Base-by-base conservation (phyloP, 768 basidiomycete species). In the Agaricus subrufescens region DNA sequence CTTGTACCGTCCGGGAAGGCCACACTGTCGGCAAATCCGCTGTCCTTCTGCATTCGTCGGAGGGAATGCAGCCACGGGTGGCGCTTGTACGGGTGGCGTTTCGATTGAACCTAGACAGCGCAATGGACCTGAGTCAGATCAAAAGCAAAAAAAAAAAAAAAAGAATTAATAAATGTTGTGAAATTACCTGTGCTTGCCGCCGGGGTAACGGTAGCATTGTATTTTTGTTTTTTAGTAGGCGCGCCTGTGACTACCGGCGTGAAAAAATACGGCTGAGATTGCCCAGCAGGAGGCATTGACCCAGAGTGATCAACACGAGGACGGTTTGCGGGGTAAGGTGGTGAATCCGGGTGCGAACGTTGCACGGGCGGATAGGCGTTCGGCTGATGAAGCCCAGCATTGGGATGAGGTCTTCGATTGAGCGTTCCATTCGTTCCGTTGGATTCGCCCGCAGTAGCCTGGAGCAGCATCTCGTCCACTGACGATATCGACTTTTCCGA, bases 1-100 rank as follows among this genome's bases (percentile, higher is more conserved):
- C 71, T 90, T 90, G 71, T 91, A 91, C 1, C 89, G 73, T 0
- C 89, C 89, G 0, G 82, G 74, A 43, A 85, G 70, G 0, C 87
- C 87, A 62, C 89, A 91, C 63, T 88, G 86, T 5, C 88, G 74
- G 66, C 89, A 91, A 47, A 87, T 89, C 25, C 89, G 74, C 64
- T 90, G 89, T 0, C 89, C 89, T 50, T 78, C 73, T 1, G 77
- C 73, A 63, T 88, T 88, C 0, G 74, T 75, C 1, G 80, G 60
- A 0, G 80, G 75, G 61, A 69, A 82, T 3, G 70, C 61, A 19
- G 69, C 60, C 8, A 60, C 55, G 4, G 67, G 63, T 15, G 65
- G 64, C n/a, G 56, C 63, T n/a, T 60, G 55, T 10, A 50, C 45
- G 46, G 63, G 58, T 52, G 62, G 58, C 52, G 66, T 52, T 52